Percentiles rank a stretch among this genome's conserved stretches.
These are phyloP conservation scores for Orbilia oligospora DNA, from an alignment of 2,329 filamentous ascomycete genomes.

Conservation along the genomic window DNA sequence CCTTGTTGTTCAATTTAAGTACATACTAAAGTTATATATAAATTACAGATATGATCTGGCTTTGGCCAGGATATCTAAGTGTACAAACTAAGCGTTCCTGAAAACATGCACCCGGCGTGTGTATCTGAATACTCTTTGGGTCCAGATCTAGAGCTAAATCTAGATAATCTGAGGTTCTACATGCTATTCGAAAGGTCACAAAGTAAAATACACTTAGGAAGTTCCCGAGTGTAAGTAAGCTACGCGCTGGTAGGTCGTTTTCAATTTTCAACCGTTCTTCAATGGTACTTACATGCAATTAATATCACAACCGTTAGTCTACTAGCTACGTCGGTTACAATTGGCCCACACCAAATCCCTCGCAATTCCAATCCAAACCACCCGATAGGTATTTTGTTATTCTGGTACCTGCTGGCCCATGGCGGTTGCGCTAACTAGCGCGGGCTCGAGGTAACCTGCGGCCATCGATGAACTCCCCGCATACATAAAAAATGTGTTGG, in stretches of 20 bases:
- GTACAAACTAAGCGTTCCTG: conserved; percentile 3
- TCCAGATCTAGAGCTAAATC: background rate
- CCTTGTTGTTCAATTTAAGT: conserved; percentile 8
- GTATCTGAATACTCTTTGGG: background rate
- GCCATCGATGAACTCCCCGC: conserved; percentile 11
- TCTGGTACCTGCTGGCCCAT: background rate
- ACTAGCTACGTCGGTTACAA: no score
- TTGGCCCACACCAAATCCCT: background rate
- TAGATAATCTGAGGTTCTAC: no score
- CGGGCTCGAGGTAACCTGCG: no score
- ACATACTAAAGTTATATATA: conserved; percentile 24
- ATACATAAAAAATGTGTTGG: conserved; percentile 17
- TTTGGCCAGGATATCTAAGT: conserved; percentile 1
- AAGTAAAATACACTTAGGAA: no score
- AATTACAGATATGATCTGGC: conserved; percentile 3
- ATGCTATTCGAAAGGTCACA: no score
- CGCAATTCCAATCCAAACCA: background rate
- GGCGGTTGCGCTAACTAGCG: no score
- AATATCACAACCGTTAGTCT: no score
- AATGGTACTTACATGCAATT: no score
- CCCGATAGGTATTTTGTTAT: conserved; percentile 6
- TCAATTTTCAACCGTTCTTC: no score
- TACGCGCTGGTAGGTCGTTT: no score
- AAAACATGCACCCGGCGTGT: background rate
- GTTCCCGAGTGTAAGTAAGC: no score